These are phyloP conservation scores for Arthrobotrys musiformis DNA, from an alignment of 2,329 filamentous ascomycete species.

Conservation along the genomic window DNA sequence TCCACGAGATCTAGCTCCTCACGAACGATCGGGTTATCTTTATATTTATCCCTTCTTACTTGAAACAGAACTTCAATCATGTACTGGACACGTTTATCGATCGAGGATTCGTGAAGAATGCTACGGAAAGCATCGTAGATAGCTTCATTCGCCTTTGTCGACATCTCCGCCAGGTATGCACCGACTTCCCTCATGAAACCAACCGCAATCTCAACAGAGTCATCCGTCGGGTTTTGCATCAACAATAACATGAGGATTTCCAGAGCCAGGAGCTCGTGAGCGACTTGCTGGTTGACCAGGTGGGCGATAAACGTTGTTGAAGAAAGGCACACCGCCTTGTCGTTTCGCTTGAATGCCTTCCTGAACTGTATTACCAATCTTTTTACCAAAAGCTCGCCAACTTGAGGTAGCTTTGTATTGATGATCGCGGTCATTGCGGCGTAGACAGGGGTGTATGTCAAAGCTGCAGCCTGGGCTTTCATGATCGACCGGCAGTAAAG, in stretches of 20 bases:
- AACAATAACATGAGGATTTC: conserved; percentile 87
- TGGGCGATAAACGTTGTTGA: conserved; percentile 96
- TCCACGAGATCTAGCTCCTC: conserved; percentile 95
- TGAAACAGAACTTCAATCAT: conserved; percentile 99
- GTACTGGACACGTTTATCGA: conserved; percentile 98
- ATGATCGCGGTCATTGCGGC: conserved; percentile 95
- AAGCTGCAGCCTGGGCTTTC: conserved; percentile 95
- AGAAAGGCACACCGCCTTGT: conserved; percentile 89
- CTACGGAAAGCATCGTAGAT: conserved; percentile 97
- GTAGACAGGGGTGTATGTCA: conserved; percentile 96
- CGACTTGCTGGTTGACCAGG: conserved; percentile 94
- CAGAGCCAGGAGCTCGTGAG: conserved; percentile 90
- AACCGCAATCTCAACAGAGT: conserved; percentile 97
- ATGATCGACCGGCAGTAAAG: conserved; percentile 96
- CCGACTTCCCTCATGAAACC: conserved; percentile 92
- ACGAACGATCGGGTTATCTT: conserved; percentile 88
- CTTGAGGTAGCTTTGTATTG: conserved; percentile 95
- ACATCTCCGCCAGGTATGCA: conserved; percentile 95
- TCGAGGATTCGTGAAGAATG: conserved; percentile 94
- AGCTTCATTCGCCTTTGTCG: conserved; percentile 81
- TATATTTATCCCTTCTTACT: conserved; percentile 94
- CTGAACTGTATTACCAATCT: conserved; percentile 89
- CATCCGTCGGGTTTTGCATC: conserved; percentile 93
- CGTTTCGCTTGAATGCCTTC: conserved; percentile 97
- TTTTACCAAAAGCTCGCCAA: conserved; percentile 89